Conservation (phyloP, 106 monocot species). For the Dendrobium catenatum region DNA sequence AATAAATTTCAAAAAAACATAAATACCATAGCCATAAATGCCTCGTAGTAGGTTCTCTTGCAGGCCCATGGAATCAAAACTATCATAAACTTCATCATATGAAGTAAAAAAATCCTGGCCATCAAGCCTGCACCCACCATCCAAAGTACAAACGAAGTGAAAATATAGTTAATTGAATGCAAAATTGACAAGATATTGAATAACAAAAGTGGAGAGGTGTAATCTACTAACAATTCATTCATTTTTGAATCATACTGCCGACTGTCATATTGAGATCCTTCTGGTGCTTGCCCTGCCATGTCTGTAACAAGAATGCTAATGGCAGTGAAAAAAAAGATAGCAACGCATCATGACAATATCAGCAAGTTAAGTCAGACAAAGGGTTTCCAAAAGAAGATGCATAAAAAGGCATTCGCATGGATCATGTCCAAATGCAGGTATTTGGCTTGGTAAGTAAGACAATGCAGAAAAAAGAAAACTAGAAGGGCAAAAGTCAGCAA, state of each 20-base stretch:
- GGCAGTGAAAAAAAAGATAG: background rate
- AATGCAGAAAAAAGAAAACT: background rate
- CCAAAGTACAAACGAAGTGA: background rate
- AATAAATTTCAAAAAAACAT: background rate
- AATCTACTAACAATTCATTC: slow-evolving; percentile 32
- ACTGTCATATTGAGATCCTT: slow-evolving; percentile 56
- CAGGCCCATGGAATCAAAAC: slow-evolving; percentile 32
- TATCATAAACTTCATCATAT: slow-evolving; percentile 25
- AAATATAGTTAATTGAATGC: background rate
- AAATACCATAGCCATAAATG: slow-evolving; percentile 31
- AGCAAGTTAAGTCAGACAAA: background rate
- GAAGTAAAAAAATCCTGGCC: slow-evolving; percentile 25
- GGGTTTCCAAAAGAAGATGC: background rate
- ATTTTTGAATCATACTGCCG: slow-evolving; percentile 49
- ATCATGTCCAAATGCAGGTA: background rate
- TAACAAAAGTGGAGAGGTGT: background rate
- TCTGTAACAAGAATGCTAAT: slow-evolving; percentile 14
- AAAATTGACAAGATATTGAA: background rate
- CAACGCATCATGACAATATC: background rate
- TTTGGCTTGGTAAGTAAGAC: background rate
- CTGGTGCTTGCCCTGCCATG: slow-evolving; percentile 48
- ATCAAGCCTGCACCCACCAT: slow-evolving; percentile 8
- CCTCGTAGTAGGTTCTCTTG: slow-evolving; percentile 31
- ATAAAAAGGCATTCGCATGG: background rate
- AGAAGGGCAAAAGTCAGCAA: background rate